These are phyloP conservation scores for Quercus alba DNA, from an alignment of 306 rosid species.

Conservation along the genomic window DNA sequence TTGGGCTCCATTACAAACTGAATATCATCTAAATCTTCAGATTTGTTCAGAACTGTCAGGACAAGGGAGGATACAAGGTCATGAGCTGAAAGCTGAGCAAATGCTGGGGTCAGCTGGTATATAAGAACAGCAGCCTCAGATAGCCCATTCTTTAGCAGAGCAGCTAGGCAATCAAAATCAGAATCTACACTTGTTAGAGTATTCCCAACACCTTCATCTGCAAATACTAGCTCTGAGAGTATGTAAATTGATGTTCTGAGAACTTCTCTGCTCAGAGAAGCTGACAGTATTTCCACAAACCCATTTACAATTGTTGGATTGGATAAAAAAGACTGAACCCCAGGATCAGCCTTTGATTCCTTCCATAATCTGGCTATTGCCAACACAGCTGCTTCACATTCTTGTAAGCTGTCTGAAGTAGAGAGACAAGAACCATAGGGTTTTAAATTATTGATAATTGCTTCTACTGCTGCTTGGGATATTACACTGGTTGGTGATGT, in stretches of 20 bases:
- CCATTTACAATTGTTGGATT: slow-evolving; percentile 72
- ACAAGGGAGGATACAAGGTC: slow-evolving; percentile 68
- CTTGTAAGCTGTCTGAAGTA: slow-evolving; percentile 69
- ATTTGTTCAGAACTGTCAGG: slow-evolving; percentile 49
- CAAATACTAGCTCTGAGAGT: slow-evolving; percentile 66
- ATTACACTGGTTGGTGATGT: slow-evolving; percentile 81
- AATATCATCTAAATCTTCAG: slow-evolving; percentile 53
- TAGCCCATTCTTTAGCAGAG: slow-evolving; percentile 73
- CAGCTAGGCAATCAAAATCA: slow-evolving; percentile 82
- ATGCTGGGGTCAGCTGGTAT: slow-evolving; percentile 70
- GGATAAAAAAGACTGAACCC: slow-evolving; percentile 62
- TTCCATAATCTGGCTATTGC: slow-evolving; percentile 70
- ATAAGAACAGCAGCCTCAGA: slow-evolving; percentile 80
- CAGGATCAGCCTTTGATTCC: slow-evolving; percentile 75
- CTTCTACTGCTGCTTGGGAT: slow-evolving; percentile 81
- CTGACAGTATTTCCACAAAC: slow-evolving; percentile 75
- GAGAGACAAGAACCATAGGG: slow-evolving; percentile 70
- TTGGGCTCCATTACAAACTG: slow-evolving; percentile 65
- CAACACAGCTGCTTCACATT: slow-evolving; percentile 73
- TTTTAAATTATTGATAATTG: slow-evolving; percentile 59
- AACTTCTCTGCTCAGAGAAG: slow-evolving; percentile 64
- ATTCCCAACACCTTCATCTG: slow-evolving; percentile 67
- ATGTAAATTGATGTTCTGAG: slow-evolving; percentile 67
- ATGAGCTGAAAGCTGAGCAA: slow-evolving; percentile 63
- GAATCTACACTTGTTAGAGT: slow-evolving; percentile 76